Base-by-base conservation (phyloP, 176 grass and related monocot species). In the Triticum urartu region DNA sequence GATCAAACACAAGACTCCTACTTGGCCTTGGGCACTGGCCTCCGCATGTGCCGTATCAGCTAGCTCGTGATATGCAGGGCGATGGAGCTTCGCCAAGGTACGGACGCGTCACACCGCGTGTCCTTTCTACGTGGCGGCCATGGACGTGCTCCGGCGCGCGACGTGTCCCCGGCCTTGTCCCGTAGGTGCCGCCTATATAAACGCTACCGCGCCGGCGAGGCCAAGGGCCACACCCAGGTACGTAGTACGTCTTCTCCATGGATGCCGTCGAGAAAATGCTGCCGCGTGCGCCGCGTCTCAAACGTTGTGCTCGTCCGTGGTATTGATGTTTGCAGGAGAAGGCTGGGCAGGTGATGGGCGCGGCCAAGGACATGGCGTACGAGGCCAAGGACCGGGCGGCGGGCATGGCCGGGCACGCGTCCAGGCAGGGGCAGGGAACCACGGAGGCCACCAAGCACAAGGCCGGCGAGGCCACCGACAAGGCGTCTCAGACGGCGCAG, bases 141-240 rank as follows among this genome's bases (percentile, higher is more conserved):
- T 17, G 62, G 47, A 85, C 6, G 15, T 20, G 35, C 18, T 9
- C 4, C 9, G 7, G 1, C 43, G 2, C 22, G 71, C 71, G 56
- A 90, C 83, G 88, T 90, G 42, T 45, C 39, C 39, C 7, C 39
- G 39, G 39, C 39, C 39, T 9, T 40, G 88, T 89, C 83, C 35
- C 33, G 17, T 9, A 1, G 17, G 71, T 8, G 61, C 63, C 18
- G 52, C 79, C 8, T 86, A 86, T 79, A 83, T 56, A 56, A 56
- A 3, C 50, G 5, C 83, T 93, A 38, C 82, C 35, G 21, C 22
- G 89, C 79, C 43, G 92, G 83, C 54, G 92, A 90, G 75, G 72
- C 73, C 92, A 91, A 93, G 81, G 92, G 43, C 45, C 83, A 26
- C 1, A 61, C 86, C 22, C 72, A 93, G 92, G 6, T 39, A 17